Evolutionary conservation across 371 early-diverging fungal genomes (phyloP), one percentile per base, ranked within the genome.

Genomic region (Mortierella sp.): DNA sequence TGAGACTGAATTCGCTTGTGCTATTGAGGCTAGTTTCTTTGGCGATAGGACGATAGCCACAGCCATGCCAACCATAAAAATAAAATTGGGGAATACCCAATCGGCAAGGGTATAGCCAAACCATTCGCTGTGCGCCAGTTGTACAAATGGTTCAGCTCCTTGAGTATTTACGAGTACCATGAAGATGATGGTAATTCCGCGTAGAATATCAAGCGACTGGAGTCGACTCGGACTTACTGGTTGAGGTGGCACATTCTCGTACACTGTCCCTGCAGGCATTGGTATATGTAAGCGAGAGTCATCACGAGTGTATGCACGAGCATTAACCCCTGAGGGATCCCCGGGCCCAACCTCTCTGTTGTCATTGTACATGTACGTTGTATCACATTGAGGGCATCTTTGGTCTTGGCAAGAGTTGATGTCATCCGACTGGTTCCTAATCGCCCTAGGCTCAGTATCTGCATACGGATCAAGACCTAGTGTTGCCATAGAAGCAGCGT

Each of bases 131-230:
- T 85, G 85, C 3, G 43, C 51, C 13, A 84, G 56, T 47, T 79
- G 70, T 2, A 32, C 57, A 61, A 81, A 88, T 0, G 76, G 78
- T 17, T 58, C 70, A 6, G 75, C 78, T 19, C 76, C 70, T 51
- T 86, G 86, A 17, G 81, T 85, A 57, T 88, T 88, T 40, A 83
- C 85, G 28, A 86, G 66, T 35, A 88, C 79, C 88, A 88, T 88
- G 31, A 73, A 54, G 1, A 85, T 40, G 49, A 86, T 77, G 28
- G 80, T 83, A 31, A 85, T 28, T 19, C 88, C 88, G 2, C 88
- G 80, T 1, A 84, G 54, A 17, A 82, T 69, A 54, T 88, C 88
- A 29, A 88, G 68, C 13, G 84, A 84, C 28, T 56, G 65, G 0
- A 87, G 75, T 2, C 87, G 82, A 35, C 62, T 47, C 7, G 6